Evolutionary conservation across 2,329 filamentous ascomycete genomes (phyloP).

Genomic region (Penicillium sp.): DNA sequence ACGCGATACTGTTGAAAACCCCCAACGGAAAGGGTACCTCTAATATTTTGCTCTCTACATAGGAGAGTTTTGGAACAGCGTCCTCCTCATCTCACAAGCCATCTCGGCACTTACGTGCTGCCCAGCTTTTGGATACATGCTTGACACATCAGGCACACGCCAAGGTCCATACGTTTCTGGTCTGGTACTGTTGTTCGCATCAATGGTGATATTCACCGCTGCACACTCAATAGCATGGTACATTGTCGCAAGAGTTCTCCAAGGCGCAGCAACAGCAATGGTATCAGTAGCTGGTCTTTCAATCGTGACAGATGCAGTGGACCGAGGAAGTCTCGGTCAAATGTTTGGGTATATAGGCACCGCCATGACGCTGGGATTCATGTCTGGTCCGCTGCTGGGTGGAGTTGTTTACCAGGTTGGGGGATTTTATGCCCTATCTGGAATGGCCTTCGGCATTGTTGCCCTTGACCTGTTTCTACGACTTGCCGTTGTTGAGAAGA

Average conservation of each 20-base stretch:
- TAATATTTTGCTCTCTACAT: neutral
- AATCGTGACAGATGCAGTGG: conserved; percentile 60
- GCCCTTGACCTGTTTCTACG: conserved; percentile 62
- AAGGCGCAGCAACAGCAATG: conserved; percentile 59
- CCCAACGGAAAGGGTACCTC: neutral
- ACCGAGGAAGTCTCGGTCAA: conserved; percentile 57
- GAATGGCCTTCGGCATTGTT: conserved; percentile 55
- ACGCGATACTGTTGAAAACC: neutral
- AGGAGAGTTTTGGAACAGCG: conserved; percentile 24
- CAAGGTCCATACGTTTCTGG: conserved; percentile 60
- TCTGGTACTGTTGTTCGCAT: conserved; percentile 51
- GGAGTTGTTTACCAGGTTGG: conserved; percentile 60
- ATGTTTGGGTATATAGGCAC: conserved; percentile 58
- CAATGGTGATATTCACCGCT: conserved; percentile 56
- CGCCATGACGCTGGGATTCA: conserved; percentile 57
- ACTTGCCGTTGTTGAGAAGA: conserved; percentile 62
- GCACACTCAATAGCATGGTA: conserved; percentile 52
- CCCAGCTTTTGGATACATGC: conserved; percentile 19
- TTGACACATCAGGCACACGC: conserved; percentile 36
- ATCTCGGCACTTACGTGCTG: conserved; percentile 15
- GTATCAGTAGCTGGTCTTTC: conserved; percentile 62
- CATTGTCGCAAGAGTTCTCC: conserved; percentile 54
- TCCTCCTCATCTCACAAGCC: conserved; percentile 19
- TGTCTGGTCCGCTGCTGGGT: conserved; percentile 59
- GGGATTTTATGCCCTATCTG: conserved; percentile 60